Percentiles rank a stretch among this genome's conserved stretches.
Conservation (phyloP, 2,329 filamentous ascomycete genomes). For the Helotiales sp. region DNA sequence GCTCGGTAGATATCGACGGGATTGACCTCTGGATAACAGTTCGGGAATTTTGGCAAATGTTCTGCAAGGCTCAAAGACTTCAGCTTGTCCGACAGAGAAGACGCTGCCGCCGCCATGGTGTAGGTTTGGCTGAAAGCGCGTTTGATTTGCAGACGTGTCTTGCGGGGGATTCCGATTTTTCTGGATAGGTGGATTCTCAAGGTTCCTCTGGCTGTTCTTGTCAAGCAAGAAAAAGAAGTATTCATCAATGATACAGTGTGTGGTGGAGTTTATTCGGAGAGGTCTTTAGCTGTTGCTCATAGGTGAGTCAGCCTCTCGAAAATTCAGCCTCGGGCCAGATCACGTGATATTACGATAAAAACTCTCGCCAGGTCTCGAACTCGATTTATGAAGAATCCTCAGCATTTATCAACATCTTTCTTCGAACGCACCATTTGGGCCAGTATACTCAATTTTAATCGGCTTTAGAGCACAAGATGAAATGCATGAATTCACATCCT, state of each 20-base stretch:
- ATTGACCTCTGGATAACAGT: constrained; percentile 68
- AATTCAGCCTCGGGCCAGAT: not conserved
- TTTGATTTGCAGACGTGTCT: constrained; percentile 13
- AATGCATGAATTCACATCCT: not conserved
- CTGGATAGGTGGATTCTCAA: constrained; percentile 6
- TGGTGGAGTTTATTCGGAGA: constrained; percentile 13
- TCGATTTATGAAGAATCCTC: not conserved
- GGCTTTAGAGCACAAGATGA: too few relatives aligned
- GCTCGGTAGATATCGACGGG: constrained; percentile 78
- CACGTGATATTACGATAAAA: constrained; percentile 5
- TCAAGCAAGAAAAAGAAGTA: constrained; percentile 21
- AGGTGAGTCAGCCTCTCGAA: constrained; percentile 7
- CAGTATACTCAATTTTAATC: too few relatives aligned
- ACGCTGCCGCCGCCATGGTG: constrained; percentile 29
- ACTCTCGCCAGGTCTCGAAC: not conserved
- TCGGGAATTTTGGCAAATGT: constrained; percentile 44
- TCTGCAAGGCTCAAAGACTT: constrained; percentile 27
- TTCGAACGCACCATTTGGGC: not conserved
- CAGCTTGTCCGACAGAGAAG: constrained; percentile 29
- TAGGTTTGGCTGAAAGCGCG: constrained; percentile 18
- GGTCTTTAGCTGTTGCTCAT: not conserved
- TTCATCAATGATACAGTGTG: constrained; percentile 24
- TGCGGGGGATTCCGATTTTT: constrained; percentile 6
- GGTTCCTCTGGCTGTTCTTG: constrained; percentile 21
- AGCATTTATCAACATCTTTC: not conserved